phyloP scores from a whole-genome alignment of 768 basidiomycete species.

The Hygrocybe coccinea region DNA sequence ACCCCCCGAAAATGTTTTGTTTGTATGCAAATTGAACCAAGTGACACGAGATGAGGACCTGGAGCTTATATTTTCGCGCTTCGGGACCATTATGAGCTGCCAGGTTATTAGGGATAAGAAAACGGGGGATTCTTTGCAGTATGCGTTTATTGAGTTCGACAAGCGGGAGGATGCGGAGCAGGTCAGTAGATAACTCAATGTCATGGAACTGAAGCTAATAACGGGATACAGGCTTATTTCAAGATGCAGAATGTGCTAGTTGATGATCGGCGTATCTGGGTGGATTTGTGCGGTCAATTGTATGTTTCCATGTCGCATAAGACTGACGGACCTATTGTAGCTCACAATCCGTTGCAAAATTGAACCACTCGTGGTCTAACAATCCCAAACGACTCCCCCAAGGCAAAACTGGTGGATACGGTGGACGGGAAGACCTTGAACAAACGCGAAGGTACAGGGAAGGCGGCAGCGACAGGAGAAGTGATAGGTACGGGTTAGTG shows the following conservation, averaged over 20 bases:
- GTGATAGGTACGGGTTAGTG: constrained; percentile 64
- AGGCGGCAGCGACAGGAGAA: constrained; percentile 30
- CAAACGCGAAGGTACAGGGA: constrained; percentile 64
- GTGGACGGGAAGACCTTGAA: constrained; percentile 71
- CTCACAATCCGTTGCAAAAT: constrained; percentile 90
- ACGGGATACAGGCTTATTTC: constrained; percentile 73
- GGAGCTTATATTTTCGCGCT: constrained; percentile 94
- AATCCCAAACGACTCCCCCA: constrained; percentile 44
- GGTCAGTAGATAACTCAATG: constrained; percentile 39
- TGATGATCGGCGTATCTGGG: constrained; percentile 97
- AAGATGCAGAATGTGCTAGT: constrained; percentile 99
- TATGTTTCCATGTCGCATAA: constrained; percentile 1
- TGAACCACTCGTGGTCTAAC: constrained; percentile 82
- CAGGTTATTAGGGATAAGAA: constrained; percentile 95
- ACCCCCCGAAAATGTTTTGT: constrained; percentile 96
- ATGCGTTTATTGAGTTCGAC: constrained; percentile 98
- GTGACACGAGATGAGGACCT: constrained; percentile 95
- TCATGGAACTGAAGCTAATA: constrained; percentile 1
- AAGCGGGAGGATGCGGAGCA: constrained; percentile 90
- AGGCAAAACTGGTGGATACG: constrained; percentile 47
- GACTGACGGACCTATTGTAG: constrained; percentile 34
- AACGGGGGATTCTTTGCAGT: constrained; percentile 94
- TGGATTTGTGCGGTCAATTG: constrained; percentile 80
- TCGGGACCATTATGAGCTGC: constrained; percentile 94
- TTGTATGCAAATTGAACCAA: constrained; percentile 97